Evolutionary conservation across 148 eudicot genomes (phyloP), one percentile per base, ranked within the genome.

Genomic region (Simmondsia chinensis): DNA sequence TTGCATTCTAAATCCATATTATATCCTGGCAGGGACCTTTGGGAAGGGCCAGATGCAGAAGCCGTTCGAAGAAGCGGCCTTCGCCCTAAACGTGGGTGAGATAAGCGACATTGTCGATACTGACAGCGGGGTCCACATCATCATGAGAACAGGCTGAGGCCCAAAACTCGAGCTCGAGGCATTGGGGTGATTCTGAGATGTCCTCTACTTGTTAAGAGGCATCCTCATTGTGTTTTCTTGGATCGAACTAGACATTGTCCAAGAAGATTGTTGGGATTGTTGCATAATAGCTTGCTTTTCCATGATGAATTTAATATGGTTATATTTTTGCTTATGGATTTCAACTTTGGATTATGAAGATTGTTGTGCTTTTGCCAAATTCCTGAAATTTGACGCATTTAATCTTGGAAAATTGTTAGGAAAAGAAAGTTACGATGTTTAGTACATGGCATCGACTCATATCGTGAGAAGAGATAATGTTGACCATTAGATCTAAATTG

Each of bases 41-140:
- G 82, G 89, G 9, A 74, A 50, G 55, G 87, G 87, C 21, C 83
- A 88, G 66, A 88, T 88, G 97, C 97, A 88, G 74, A 88, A 77
- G 66, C 94, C 97, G 27, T 88, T 88, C 49, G 97, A 88, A 69
- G 82, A 88, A 43, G 94, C 97, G 27, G 63, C 97, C n/a, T 88
- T 53, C 61, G 77, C 77, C 4, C 75, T 88, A 24, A 71, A 84
- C 33, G 82, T 84, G 16, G 97, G 91, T 0, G 97, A 88, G 60
- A 81, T 78, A 19, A 84, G 97, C 28, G 94, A 76, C 47, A 75
- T 88, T 9, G 94, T 88, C 20, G 97, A 88, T 33, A 88, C 97
- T 24, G 94, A 88, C 32, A 88, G 97, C 25, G 97, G 97, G n/a
- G 87, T 61, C 30, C 97, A 88, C 53, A 88, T 88, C 57, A 88